phyloP scores from a whole-genome alignment of 1,139 yeast genomes.

The Spencermartinsiella ligniputridi region DNA sequence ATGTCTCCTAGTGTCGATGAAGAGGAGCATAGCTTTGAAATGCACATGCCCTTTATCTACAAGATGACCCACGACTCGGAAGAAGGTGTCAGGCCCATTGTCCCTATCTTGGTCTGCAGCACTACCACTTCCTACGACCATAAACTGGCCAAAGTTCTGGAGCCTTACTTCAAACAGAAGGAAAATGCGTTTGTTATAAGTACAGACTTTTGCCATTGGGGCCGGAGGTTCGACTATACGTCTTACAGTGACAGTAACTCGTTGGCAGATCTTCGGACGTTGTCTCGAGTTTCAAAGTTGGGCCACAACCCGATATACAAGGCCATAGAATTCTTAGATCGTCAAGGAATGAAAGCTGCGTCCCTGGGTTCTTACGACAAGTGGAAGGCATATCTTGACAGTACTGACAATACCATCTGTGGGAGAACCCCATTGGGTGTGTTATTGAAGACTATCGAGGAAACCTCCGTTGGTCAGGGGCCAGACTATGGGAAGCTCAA shows the following conservation, averaged over 20 bases:
- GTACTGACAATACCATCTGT: conserved; percentile 86
- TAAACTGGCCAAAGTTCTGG: conserved; percentile 46
- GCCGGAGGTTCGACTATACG: conserved; percentile 68
- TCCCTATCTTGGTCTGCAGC: conserved; percentile 80
- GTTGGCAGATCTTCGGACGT: conserved; percentile 10
- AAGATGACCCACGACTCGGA: conserved; percentile 37
- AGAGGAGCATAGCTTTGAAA: conserved; percentile 90
- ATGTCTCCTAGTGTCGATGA: conserved; percentile 66
- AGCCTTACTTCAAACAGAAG: conserved; percentile 52
- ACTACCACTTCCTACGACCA: conserved; percentile 45
- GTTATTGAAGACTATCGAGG: conserved; percentile 51
- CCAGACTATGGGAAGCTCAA: conserved; percentile 37
- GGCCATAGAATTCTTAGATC: conserved; percentile 70
- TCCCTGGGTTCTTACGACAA: conserved; percentile 46
- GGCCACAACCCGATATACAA: conserved; percentile 49
- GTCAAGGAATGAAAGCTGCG: conserved; percentile 62
- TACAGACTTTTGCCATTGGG: conserved; percentile 98
- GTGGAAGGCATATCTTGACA: conserved; percentile 65
- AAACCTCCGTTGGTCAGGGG: conserved; percentile 20
- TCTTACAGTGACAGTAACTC: conserved; percentile 42
- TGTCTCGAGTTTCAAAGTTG: conserved; percentile 14
- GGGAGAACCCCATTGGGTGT: conserved; percentile 82
- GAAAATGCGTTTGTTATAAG: conserved; percentile 71
- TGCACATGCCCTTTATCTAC: conserved; percentile 82
- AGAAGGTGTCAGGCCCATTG: conserved; percentile 42